Evolutionary conservation across 768 basidiomycete genomes (phyloP).

Genomic region (Hysterangium stoloniferum): DNA sequence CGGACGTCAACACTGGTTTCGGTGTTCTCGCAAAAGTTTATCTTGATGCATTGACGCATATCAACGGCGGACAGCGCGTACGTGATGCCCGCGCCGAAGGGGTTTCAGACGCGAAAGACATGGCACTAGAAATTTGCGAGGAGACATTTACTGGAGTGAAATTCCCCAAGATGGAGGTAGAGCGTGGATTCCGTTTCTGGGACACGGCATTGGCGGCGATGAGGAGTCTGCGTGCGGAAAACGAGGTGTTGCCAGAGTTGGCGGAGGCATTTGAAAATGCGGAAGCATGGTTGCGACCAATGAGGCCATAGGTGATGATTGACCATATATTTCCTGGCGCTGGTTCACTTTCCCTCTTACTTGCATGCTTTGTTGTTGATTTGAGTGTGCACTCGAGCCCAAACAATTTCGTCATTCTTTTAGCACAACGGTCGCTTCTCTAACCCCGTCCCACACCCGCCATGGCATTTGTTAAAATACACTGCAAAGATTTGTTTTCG

Average conservation of each 20-base stretch:
- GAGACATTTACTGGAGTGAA: constrained; percentile 93
- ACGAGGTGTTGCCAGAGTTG: constrained; percentile 74
- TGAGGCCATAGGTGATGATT: constrained; percentile 81
- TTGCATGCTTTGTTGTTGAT: too few species aligned
- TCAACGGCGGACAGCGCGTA: constrained; percentile 73
- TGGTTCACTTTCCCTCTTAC: too few species aligned
- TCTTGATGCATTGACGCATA: constrained; percentile 83
- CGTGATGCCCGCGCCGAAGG: constrained; percentile 71
- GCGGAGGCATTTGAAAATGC: constrained; percentile 96
- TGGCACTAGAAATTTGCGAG: constrained; percentile 88
- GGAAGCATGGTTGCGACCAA: constrained; percentile 88
- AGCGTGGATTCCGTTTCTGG: constrained; percentile 98
- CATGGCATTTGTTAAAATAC: too few species aligned
- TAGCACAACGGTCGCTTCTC: too few species aligned
- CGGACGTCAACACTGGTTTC: constrained; percentile 96
- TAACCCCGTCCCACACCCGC: too few species aligned
- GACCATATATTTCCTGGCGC: too few species aligned
- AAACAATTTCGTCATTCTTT: too few species aligned
- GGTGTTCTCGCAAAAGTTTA: constrained; percentile 97
- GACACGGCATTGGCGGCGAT: constrained; percentile 87
- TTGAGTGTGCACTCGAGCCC: too few species aligned
- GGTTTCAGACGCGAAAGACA: constrained; percentile 73
- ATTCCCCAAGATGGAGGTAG: constrained; percentile 78
- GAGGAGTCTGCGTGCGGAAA: constrained; percentile 79
- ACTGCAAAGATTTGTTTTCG: too few species aligned